Evolutionary conservation across 1,284 basidiomycete species (phyloP).

Genomic region (Rugosomyces carneus): DNA sequence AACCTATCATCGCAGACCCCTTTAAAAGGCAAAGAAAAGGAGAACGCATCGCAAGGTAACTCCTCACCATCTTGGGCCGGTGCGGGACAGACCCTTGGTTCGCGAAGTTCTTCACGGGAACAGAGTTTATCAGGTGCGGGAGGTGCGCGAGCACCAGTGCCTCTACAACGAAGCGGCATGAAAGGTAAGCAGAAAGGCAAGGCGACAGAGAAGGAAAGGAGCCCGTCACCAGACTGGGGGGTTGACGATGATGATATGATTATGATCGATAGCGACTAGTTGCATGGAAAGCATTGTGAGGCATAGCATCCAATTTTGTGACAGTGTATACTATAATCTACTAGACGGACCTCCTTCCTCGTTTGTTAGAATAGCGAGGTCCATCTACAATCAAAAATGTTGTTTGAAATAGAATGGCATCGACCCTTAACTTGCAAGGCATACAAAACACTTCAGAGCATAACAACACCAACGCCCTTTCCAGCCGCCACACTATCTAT

Average conservation of each 20-base stretch:
- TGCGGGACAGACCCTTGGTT: slow-evolving; percentile 50
- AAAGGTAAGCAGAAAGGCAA: slow-evolving; percentile 27
- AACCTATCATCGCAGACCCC: slow-evolving; percentile 19
- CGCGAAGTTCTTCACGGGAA: slow-evolving; percentile 29
- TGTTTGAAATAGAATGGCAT: neutral
- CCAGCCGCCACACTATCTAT: slow-evolving; percentile 51
- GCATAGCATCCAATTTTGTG: neutral
- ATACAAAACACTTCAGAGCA: slow-evolving; percentile 39
- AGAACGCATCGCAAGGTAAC: slow-evolving; percentile 25
- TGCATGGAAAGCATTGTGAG: neutral
- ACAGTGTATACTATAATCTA: slow-evolving; percentile 9
- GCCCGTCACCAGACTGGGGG: slow-evolving; percentile 71
- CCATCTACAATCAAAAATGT: neutral
- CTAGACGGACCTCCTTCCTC: neutral
- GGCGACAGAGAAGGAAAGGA: slow-evolving; percentile 31
- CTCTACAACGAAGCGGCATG: slow-evolving; percentile 30
- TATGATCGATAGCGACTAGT: slow-evolving; percentile 67
- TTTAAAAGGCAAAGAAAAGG: slow-evolving; percentile 52
- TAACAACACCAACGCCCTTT: slow-evolving; percentile 74
- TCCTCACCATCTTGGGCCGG: slow-evolving; percentile 43
- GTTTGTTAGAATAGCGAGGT: no score
- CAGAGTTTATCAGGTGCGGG: slow-evolving; percentile 43
- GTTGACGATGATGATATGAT: slow-evolving; percentile 73
- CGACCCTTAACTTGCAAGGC: neutral
- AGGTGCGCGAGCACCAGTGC: slow-evolving; percentile 43